Evolutionary conservation across 2,329 filamentous ascomycete species (phyloP).

Genomic region (Ascosphaera aggregata): DNA sequence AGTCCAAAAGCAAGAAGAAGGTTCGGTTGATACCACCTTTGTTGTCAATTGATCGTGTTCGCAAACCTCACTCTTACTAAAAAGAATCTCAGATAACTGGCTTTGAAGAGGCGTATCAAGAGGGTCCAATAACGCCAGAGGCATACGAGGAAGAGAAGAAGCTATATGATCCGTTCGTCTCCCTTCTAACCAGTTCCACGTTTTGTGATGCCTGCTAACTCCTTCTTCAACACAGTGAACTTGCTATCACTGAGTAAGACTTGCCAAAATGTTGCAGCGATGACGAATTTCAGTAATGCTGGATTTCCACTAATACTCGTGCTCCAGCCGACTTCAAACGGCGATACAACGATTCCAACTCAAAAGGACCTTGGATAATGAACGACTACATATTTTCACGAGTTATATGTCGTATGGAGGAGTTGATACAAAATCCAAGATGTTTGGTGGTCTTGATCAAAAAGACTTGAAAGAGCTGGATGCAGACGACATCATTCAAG

Average conservation of each 20-base stretch:
- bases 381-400: slow-evolving; percentile 42
- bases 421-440: slow-evolving; percentile 36
- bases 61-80: slow-evolving; percentile 2
- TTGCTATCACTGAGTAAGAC: slow-evolving; percentile 34
- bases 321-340: slow-evolving; percentile 49
- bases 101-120: slow-evolving; percentile 62
- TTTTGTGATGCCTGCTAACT: slow-evolving; percentile 4
- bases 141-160: slow-evolving; percentile 42
- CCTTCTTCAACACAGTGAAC: slow-evolving; percentile 15
- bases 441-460: slow-evolving; percentile 39
- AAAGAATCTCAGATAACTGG: slow-evolving; percentile 31
- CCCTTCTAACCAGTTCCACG: not conserved
- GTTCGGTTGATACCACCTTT: not conserved
- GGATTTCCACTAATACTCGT: slow-evolving; percentile 4
- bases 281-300: slow-evolving; percentile 20
- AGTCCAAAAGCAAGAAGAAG: slow-evolving; percentile 15
- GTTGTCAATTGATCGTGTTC: not conserved
- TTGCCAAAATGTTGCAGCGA: slow-evolving; percentile 24
- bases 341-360: slow-evolving; percentile 64
- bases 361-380: slow-evolving; percentile 47
- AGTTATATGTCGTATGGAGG: slow-evolving; percentile 71
- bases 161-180: slow-evolving; percentile 41
- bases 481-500: slow-evolving; percentile 38
- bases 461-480: slow-evolving; percentile 39
- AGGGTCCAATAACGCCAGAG: slow-evolving; percentile 50